These are phyloP conservation scores for Rhizophagus clarus DNA, from an alignment of 192 early-diverging fungal species.

Conservation along the genomic window DNA sequence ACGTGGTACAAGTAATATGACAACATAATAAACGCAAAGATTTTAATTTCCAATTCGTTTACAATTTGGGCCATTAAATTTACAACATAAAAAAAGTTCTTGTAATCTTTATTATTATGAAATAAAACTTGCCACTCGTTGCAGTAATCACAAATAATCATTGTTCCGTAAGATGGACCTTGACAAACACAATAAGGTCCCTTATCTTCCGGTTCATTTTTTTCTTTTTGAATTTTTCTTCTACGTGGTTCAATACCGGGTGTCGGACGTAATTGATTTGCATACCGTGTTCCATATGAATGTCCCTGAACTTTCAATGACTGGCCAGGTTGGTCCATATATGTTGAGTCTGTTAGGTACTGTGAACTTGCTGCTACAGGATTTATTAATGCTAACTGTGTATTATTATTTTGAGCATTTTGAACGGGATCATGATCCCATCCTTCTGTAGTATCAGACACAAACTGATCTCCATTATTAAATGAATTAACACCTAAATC, in stretches of 20 bases:
- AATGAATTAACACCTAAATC: not conserved
- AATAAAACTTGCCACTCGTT: slow-evolving; percentile 20
- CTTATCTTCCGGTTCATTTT: slow-evolving; percentile 1
- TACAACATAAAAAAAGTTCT: not conserved
- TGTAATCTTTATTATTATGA: not conserved
- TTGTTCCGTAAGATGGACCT: slow-evolving; percentile 3
- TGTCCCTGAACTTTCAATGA: not conserved
- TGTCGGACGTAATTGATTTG: slow-evolving; percentile 5
- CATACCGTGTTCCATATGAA: slow-evolving; percentile 11
- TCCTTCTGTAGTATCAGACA: not conserved
- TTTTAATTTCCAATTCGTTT: not conserved
- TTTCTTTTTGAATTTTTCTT: not conserved
- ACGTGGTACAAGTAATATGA: not conserved
- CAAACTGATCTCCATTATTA: not conserved
- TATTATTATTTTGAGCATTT: slow-evolving; percentile 6
- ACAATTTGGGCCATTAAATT: not conserved
- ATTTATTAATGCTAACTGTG: not conserved
- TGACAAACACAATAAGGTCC: slow-evolving; percentile 16
- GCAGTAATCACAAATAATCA: slow-evolving; percentile 13
- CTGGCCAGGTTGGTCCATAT: not conserved
- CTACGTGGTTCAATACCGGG: slow-evolving; percentile 5
- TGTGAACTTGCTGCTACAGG: slow-evolving; percentile 1
- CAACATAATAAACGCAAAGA: not conserved
- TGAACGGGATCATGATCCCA: slow-evolving; percentile 14
- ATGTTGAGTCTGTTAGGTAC: not conserved